Conservation (phyloP, 164 flowering plant species). For the Magnolia officinalis region DNA sequence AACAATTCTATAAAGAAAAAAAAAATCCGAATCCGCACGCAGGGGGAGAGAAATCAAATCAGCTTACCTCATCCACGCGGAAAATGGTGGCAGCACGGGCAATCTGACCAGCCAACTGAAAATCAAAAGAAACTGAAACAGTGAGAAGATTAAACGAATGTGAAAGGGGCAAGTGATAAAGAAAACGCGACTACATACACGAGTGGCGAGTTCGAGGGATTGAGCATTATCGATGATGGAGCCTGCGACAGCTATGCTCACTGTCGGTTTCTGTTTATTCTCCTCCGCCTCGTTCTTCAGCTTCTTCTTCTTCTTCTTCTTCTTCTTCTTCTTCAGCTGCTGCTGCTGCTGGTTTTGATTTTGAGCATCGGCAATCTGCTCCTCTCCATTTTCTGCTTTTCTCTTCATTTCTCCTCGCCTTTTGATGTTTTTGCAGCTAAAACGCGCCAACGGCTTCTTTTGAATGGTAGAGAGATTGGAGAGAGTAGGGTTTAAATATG, state of each 20-base stretch:
- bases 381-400: neutral
- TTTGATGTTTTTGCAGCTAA: neutral
- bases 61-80: slow-evolving; percentile 76
- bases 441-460: neutral
- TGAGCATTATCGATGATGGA: slow-evolving; percentile 90
- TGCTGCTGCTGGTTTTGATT: no score
- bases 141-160: neutral
- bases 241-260: slow-evolving; percentile 78
- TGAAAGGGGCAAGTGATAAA: neutral
- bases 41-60: neutral
- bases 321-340: slow-evolving; percentile 21
- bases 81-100: slow-evolving; percentile 96
- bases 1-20: neutral
- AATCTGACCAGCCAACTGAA: slow-evolving; percentile 93
- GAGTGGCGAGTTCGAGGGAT: slow-evolving; percentile 85
- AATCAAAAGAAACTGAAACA: slow-evolving; percentile 2
- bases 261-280: slow-evolving; percentile 38
- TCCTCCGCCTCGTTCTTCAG: slow-evolving; percentile 15
- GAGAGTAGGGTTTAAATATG: neutral
- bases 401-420: neutral
- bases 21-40: no score
- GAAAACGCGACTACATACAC: slow-evolving; percentile 33
- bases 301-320: slow-evolving; percentile 25
- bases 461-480: neutral
- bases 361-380: no score